Percentiles rank a stretch among this genome's conserved stretches.
These are phyloP conservation scores for Crucibulum laeve DNA, from an alignment of 768 basidiomycete species.

Conservation along the genomic window DNA sequence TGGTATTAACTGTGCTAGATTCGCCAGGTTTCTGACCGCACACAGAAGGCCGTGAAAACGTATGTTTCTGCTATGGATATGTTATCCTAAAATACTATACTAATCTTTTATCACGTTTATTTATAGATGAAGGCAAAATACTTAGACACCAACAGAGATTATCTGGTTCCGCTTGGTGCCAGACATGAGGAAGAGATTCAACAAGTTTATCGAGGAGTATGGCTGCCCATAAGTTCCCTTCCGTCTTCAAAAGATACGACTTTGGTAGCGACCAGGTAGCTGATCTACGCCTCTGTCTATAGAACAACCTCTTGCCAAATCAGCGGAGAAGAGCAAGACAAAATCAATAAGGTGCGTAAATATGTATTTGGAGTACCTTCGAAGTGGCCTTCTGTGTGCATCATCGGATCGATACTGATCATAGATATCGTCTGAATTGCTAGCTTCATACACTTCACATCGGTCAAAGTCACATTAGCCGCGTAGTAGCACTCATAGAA, in stretches of 20 bases:
- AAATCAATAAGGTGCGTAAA: conserved; percentile 23
- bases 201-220: conserved; percentile 20
- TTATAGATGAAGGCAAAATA: conserved; percentile 17
- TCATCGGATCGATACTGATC: not conserved
- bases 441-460: too few species aligned
- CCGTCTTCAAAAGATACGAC: not conserved
- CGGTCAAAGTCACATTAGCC: conserved; percentile 9
- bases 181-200: conserved; percentile 23
- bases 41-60: too few species aligned
- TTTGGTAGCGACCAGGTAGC: not conserved
- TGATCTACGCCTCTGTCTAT: not conserved
- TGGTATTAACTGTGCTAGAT: too few species aligned
- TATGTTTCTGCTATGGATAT: too few species aligned
- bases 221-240: conserved; percentile 20
- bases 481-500: conserved; percentile 10
- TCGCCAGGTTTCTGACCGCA: too few species aligned
- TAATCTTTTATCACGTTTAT: conserved; percentile 18
- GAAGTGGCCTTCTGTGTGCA: too few species aligned
- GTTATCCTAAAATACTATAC: conserved; percentile 17
- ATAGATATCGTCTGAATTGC: not conserved
- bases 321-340: conserved; percentile 21
- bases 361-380: too few species aligned
- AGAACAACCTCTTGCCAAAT: conserved; percentile 19
- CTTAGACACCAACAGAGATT: conserved; percentile 19
- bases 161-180: conserved; percentile 26